Conservation (phyloP, 164 flowering plant species). For the Vitis amurensis region DNA sequence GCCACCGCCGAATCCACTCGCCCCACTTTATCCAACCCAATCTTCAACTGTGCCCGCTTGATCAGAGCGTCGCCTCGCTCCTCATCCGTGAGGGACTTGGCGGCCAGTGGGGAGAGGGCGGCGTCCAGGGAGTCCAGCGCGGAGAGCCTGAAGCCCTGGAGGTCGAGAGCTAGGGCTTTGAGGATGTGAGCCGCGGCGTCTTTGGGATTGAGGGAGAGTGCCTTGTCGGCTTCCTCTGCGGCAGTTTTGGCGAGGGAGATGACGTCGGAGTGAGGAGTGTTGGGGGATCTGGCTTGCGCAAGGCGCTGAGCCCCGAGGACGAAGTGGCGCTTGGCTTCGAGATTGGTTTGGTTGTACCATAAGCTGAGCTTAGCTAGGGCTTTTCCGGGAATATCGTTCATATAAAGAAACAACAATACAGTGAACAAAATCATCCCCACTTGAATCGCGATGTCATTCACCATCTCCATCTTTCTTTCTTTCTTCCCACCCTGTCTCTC, state of each 20-base stretch:
- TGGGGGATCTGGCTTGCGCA: constrained; percentile 57
- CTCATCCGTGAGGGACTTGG: constrained; percentile 39
- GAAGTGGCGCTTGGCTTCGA: constrained; percentile 84
- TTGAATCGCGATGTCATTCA: constrained; percentile 40
- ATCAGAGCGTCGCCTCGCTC: constrained; percentile 76
- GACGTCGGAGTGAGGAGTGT: constrained; percentile 22
- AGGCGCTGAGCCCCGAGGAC: constrained; percentile 81
- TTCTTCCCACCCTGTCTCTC: neutral
- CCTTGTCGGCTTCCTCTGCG: constrained; percentile 58
- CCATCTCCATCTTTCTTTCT: constrained; percentile 6
- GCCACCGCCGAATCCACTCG: constrained; percentile 57
- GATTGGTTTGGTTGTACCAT: constrained; percentile 31
- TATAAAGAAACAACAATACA: constrained; percentile 39
- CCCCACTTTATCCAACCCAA: constrained; percentile 37
- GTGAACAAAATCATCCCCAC: constrained; percentile 26
- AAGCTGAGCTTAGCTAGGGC: constrained; percentile 37
- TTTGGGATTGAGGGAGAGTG: constrained; percentile 64
- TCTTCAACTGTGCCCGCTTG: constrained; percentile 72
- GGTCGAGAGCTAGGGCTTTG: constrained; percentile 66
- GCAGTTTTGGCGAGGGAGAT: constrained; percentile 54
- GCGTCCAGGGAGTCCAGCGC: constrained; percentile 65
- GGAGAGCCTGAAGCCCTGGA: constrained; percentile 58
- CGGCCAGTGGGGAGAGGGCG: constrained; percentile 69
- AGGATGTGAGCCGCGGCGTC: constrained; percentile 90
- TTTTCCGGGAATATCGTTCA: constrained; percentile 53